Percentiles rank a stretch among this genome's conserved stretches.
These are phyloP conservation scores for Dothideomycetes sp. DNA, from an alignment of 2,329 filamentous ascomycete genomes.

Conservation along the genomic window DNA sequence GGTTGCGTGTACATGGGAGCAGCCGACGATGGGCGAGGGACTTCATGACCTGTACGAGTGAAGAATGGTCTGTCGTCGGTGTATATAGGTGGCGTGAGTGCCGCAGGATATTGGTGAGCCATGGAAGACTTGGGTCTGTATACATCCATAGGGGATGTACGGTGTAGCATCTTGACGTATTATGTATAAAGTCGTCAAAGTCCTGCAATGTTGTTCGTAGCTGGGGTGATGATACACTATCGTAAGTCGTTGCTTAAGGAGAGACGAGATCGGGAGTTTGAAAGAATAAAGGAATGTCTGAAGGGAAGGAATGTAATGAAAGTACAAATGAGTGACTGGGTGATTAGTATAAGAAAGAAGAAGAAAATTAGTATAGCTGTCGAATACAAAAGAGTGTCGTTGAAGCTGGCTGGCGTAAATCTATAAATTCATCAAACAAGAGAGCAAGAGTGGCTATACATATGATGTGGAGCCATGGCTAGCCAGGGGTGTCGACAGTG, in stretches of 20 bases:
- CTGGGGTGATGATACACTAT: neutral
- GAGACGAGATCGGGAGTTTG: neutral
- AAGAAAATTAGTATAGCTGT: too few species aligned
- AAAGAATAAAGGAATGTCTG: constrained; percentile 3
- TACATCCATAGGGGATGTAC: constrained; percentile 46
- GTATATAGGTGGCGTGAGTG: constrained; percentile 37
- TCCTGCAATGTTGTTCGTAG: constrained; percentile 9
- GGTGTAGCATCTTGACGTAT: constrained; percentile 15
- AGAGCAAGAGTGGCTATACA: constrained; percentile 8
- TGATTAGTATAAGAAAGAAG: constrained; percentile 13
- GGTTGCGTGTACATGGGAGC: constrained; percentile 31
- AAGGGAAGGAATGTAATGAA: constrained; percentile 12
- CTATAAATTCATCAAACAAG: neutral
- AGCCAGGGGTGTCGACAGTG: constrained; percentile 12
- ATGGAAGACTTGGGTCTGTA: constrained; percentile 41
- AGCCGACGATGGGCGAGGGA: constrained; percentile 46
- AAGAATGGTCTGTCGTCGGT: constrained; percentile 41
- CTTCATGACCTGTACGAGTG: constrained; percentile 39
- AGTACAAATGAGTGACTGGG: constrained; percentile 8
- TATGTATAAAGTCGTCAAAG: constrained; percentile 12
- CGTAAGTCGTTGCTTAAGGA: neutral
- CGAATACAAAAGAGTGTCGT: constrained; percentile 11
- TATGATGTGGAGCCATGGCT: constrained; percentile 5
- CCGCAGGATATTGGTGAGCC: constrained; percentile 37
- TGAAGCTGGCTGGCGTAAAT: constrained; percentile 1